Evolutionary conservation across 768 basidiomycete genomes (phyloP).

Genomic region (Pisolithus sp.): DNA sequence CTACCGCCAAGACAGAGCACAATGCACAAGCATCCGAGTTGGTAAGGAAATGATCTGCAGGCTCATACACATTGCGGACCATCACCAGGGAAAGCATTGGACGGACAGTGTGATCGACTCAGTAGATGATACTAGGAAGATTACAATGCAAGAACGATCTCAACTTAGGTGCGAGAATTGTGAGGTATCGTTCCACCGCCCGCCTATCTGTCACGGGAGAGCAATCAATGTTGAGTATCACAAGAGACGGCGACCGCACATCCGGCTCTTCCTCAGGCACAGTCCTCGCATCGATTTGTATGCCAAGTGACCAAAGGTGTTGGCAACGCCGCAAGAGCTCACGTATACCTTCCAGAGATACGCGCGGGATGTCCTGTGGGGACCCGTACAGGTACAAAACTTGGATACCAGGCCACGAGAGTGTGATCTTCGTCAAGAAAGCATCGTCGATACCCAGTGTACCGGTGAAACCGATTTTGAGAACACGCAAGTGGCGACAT

Average conservation of each 20-base stretch:
- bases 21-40: too few species aligned
- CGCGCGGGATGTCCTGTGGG: constrained; percentile 12
- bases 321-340: constrained; percentile 14
- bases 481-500: constrained; percentile 13
- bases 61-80: too few species aligned
- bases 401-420: constrained; percentile 21
- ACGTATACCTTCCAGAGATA: constrained; percentile 21
- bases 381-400: constrained; percentile 22
- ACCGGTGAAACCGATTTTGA: constrained; percentile 20
- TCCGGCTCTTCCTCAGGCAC: neutral
- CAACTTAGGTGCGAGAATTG: constrained; percentile 17
- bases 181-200: constrained; percentile 21
- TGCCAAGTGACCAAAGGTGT: constrained; percentile 8
- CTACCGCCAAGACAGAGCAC: too few species aligned
- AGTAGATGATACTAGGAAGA: too few species aligned
- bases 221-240: constrained; percentile 22
- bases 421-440: constrained; percentile 20
- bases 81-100: too few species aligned
- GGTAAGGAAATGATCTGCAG: too few species aligned
- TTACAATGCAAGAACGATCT: neutral
- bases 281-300: constrained; percentile 19
- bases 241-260: constrained; percentile 6
- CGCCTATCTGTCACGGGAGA: constrained; percentile 21
- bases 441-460: constrained; percentile 21
- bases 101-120: too few species aligned